A percentile compares a stretch with the other conserved stretches of the same genome.
Evolutionary conservation across 1,139 yeast genomes (phyloP).

Genomic region (Geotrichum europaeum): DNA sequence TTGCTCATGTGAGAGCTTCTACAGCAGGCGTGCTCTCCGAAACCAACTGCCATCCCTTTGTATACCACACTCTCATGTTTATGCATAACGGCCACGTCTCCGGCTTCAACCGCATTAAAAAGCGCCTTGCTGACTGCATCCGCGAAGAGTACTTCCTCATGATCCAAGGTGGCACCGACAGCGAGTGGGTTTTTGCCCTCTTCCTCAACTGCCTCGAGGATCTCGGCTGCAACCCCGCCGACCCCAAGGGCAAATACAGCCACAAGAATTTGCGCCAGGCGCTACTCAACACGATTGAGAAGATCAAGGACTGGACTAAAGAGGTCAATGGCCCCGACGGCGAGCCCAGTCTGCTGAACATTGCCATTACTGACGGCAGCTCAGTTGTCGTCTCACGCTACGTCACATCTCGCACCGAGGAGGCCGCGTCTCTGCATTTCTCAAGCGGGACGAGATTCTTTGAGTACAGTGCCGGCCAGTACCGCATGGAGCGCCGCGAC

Average conservation of each 20-base stretch:
- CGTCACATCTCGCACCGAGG: slow-evolving; percentile 82
- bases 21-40: slow-evolving; percentile 92
- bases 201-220: slow-evolving; percentile 69
- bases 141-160: slow-evolving; percentile 72
- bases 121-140: slow-evolving; percentile 62
- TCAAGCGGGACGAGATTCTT: slow-evolving; percentile 88
- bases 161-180: slow-evolving; percentile 91
- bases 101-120: slow-evolving; percentile 65
- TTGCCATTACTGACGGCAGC: slow-evolving; percentile 92
- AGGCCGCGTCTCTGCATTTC: slow-evolving; percentile 93
- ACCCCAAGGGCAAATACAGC: slow-evolving; percentile 43
- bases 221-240: slow-evolving; percentile 68
- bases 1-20: slow-evolving; percentile 94
- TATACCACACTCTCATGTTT: slow-evolving; percentile 79
- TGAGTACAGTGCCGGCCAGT: slow-evolving; percentile 78
- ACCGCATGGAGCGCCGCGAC: slow-evolving; percentile 88
- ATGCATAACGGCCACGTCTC: slow-evolving; percentile 97
- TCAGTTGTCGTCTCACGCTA: slow-evolving; percentile 86
- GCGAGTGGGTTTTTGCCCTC: slow-evolving; percentile 90
- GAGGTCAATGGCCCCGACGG: slow-evolving; percentile 40
- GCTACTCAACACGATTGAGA: slow-evolving; percentile 62
- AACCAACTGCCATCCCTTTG: slow-evolving; percentile 92
- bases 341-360: slow-evolving; percentile 85
- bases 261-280: slow-evolving; percentile 63
- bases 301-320: slow-evolving; percentile 62